Evolutionary conservation across 345 rosid species (phyloP).

Genomic region (Eucalyptus guilfoylei): DNA sequence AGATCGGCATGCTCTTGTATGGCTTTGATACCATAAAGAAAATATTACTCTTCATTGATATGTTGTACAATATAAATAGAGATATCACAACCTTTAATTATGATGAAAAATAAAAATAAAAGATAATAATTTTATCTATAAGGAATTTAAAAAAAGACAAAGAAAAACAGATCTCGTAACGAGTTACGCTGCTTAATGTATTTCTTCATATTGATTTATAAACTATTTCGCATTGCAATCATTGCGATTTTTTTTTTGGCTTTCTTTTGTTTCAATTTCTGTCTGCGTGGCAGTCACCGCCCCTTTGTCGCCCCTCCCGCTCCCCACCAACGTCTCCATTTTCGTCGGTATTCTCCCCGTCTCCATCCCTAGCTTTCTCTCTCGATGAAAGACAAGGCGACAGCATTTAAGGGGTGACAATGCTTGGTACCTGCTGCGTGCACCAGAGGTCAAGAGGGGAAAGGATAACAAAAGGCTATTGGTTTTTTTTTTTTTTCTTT

Average conservation of each 20-base stretch:
- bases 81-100: no score
- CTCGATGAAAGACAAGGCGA: not conserved
- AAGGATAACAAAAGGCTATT: not conserved
- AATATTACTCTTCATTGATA: no score
- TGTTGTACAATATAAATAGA: no score
- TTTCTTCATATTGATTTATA: not conserved
- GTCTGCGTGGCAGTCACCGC: not conserved
- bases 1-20: not conserved
- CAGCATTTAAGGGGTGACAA: not conserved
- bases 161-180: no score
- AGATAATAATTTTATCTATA: no score
- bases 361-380: not conserved
- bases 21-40: no score
- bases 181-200: not conserved
- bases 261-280: rapidly evolving
- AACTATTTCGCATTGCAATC: not conserved
- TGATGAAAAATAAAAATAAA: no score
- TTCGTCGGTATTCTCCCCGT: not conserved
- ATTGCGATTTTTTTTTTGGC: no score
- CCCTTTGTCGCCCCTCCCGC: not conserved
- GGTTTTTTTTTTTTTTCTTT: not conserved
- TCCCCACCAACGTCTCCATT: not conserved
- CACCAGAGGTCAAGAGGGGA: not conserved
- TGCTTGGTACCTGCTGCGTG: not conserved
- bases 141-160: not conserved